Evolutionary conservation across 495 filamentous ascomycete genomes (phyloP), one percentile per base, ranked within the genome.

Genomic region (Annulohypoxylon nitens): DNA sequence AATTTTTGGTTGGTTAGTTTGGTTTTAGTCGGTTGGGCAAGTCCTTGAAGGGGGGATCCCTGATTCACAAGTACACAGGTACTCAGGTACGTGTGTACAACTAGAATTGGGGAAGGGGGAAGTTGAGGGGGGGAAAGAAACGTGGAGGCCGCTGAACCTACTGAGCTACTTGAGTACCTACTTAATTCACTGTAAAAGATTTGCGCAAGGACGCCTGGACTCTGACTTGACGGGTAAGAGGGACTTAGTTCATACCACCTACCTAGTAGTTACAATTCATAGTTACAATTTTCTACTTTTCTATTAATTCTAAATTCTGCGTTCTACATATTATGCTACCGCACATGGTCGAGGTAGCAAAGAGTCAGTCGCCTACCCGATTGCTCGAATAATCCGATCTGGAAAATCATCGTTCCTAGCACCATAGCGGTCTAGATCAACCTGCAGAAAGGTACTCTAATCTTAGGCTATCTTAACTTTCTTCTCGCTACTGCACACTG

Each of bases 131-230:
- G 67, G 71, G 67, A 16, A n/a, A 60, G 62, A 74, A 74, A 74
- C 71, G 71, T 74, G 71, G 71, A 74, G 71, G 71, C 71, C 61
- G 71, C 71, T 74, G 67, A 67, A 62, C 71, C 71, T 74, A 69
- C 64, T 70, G 50, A 63, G n/a, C 50, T 54, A n/a, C 50, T 6
- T 54, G 18, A 25, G 50, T 54, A 54, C 48, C 25, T 51, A 11
- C 36, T 39, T 39, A 20, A 51, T 14, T 26, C 48, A 51, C 23
- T 51, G 20, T 51, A 51, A 66, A 64, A 63, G 67, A 74, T 74
- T 70, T 74, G 66, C 71, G 63, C 67, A 70, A 63, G 67, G 71
- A 53, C 11, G 12, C 8, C 47, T 50, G 47, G 16, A 23, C 23
- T 51, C 10, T 8, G 20, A 47, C 43, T 10, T 7, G 20, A 47